Base-by-base conservation (phyloP, 441 rosid species). In the Hypseocharis bilobata region DNA sequence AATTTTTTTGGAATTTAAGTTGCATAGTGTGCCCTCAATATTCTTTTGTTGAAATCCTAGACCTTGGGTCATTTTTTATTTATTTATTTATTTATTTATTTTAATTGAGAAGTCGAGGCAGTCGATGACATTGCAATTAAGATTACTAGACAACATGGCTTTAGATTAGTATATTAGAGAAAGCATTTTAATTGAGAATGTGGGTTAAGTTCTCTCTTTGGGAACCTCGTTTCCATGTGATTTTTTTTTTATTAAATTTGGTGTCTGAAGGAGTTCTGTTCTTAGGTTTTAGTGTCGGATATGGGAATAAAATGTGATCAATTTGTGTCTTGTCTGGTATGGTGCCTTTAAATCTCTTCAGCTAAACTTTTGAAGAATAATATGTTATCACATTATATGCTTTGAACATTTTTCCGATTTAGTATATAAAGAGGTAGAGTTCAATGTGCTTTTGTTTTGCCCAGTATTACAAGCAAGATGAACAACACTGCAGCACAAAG, bases 401-500 rank as follows among this genome's bases (percentile, higher is more conserved):
- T 28, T 1, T 6, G 4, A 22, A 45, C 25, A 25, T 2, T 32
- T 16, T 30, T 49, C 54, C 36, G 34, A 26, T 27, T 34, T 10
- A 27, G 20, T 26, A 57, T 68, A 16, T 28, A 17, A 26, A 17
- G 60, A 62, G 14, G 42, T 38, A 38, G 72, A 63, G 63, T 59
- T 45, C 20, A 40, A 34, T 56, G 8, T 17, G 23, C 22, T n/a
- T 40, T 6, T 38, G 54, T 64, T 38, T 56, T 0, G 64, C 72
- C 57, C 68, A 83, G 88, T 65, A 60, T 74, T 29, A 36, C 78
- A 19, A 77, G 79, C 78, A 80, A 81, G 59, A 55, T 77, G 63
- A 76, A 74, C 76, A 77, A 78, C 22, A 4, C 19, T 20, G 25
- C 10, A 4, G 23, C 88, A 56, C 72, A 76, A 13, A 78, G 77